Conservation (phyloP, 2,329 filamentous ascomycete species). For the Aspergillus fumigatus region DNA sequence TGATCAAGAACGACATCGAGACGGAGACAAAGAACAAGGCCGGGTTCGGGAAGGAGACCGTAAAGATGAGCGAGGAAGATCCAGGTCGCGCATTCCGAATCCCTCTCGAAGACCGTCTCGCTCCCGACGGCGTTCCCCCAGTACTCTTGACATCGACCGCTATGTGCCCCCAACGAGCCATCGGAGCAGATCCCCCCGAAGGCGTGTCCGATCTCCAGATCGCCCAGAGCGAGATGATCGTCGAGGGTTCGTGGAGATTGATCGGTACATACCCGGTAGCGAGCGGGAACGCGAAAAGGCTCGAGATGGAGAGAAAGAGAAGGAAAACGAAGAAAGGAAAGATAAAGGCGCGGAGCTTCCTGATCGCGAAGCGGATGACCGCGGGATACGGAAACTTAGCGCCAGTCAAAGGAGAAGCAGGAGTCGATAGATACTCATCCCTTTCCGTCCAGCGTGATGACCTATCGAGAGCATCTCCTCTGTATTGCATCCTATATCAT, state of each 20-base stretch:
- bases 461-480: neutral
- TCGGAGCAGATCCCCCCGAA: conserved; percentile 39
- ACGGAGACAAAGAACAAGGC: conserved; percentile 4
- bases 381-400: neutral
- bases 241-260: conserved; percentile 35
- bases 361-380: conserved; percentile 5
- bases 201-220: conserved; percentile 35
- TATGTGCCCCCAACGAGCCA: conserved; percentile 39
- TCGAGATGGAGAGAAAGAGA: conserved; percentile 16
- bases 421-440: neutral
- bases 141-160: conserved; percentile 39
- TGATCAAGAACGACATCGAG: neutral
- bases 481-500: neutral
- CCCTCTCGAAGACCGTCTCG: conserved; percentile 25
- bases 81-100: conserved; percentile 13
- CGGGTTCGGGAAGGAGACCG: conserved; percentile 16
- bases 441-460: neutral
- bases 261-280: conserved; percentile 43
- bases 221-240: conserved; percentile 31
- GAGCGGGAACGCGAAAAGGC: conserved; percentile 24
- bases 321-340: conserved; percentile 9
- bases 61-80: conserved; percentile 13
- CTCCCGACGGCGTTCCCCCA: conserved; percentile 29
- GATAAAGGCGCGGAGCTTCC: conserved; percentile 16
- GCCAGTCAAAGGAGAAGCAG: neutral